phyloP scores from a whole-genome alignment of 495 filamentous ascomycete species.

The Glarea lozoyensis region DNA sequence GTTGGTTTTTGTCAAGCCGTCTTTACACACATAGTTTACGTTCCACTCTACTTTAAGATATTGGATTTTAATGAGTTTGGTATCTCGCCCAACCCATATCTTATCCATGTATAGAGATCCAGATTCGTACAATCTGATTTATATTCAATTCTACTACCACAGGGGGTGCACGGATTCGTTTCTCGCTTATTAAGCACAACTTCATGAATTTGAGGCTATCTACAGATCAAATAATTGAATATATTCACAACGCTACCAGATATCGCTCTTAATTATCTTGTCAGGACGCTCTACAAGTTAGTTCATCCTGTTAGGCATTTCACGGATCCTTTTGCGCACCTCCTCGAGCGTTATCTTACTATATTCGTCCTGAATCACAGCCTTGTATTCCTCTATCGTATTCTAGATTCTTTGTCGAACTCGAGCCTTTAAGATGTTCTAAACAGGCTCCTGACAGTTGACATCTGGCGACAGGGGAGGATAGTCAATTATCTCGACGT shows the following conservation, averaged over 20 bases:
- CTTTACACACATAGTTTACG: too few species aligned
- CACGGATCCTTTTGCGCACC: not conserved
- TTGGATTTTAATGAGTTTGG: too few species aligned
- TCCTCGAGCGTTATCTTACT: conserved; percentile 1
- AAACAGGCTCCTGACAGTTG: conserved; percentile 10
- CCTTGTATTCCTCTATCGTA: conserved; percentile 6
- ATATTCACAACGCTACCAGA: not conserved
- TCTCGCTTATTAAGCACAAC: not conserved
- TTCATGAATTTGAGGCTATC: too few species aligned
- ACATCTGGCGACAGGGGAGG: conserved; percentile 6
- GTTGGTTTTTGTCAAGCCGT: too few species aligned
- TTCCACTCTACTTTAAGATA: too few species aligned
- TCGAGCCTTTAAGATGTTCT: conserved; percentile 8
- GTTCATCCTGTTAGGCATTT: not conserved
- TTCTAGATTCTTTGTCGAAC: conserved; percentile 4
- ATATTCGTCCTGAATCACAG: conserved; percentile 5
- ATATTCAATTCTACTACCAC: too few species aligned
- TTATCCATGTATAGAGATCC: too few species aligned
- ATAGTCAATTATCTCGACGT: too few species aligned
- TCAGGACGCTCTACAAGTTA: not conserved
- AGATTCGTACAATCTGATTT: too few species aligned
- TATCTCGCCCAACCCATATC: too few species aligned
- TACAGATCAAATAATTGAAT: too few species aligned
- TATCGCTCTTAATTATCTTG: not conserved
- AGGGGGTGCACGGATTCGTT: not conserved